Conservation (phyloP, 768 basidiomycete species). For the Leccinum rimulosum region DNA sequence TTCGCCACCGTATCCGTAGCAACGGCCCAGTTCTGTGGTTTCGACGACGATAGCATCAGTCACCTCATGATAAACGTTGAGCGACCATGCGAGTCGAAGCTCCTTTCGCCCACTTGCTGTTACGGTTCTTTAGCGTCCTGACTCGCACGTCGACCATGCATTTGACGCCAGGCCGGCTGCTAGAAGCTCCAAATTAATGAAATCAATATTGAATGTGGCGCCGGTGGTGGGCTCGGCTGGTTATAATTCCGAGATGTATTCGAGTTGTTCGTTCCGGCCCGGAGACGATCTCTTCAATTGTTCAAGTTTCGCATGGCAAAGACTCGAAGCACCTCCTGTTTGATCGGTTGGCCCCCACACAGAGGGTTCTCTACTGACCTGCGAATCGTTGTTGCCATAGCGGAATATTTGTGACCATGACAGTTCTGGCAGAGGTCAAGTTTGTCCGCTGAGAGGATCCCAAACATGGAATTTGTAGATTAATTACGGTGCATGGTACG, state of each 20-base stretch:
- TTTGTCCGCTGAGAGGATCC: neutral
- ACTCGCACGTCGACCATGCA: neutral
- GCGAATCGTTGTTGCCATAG: neutral
- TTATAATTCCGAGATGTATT: neutral
- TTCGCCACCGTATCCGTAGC: neutral
- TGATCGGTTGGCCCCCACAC: neutral
- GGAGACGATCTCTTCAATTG: neutral
- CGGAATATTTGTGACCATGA: too few relatives aligned
- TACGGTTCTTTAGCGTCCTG: neutral
- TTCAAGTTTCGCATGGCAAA: neutral
- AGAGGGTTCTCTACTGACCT: neutral
- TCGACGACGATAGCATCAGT: neutral
- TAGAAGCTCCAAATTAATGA: too few relatives aligned
- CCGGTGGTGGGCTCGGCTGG: neutral
- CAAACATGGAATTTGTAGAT: neutral
- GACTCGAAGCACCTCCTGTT: neutral
- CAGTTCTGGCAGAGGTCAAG: too few relatives aligned
- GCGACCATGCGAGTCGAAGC: neutral
- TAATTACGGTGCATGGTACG: neutral
- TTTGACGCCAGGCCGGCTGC: neutral
- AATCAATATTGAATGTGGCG: neutral
- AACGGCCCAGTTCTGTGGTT: too few relatives aligned
- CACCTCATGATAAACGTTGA: neutral
- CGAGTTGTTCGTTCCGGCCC: neutral
- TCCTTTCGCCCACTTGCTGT: neutral